Conservation (phyloP, 1,284 basidiomycete species). For the Melampsora americana region DNA sequence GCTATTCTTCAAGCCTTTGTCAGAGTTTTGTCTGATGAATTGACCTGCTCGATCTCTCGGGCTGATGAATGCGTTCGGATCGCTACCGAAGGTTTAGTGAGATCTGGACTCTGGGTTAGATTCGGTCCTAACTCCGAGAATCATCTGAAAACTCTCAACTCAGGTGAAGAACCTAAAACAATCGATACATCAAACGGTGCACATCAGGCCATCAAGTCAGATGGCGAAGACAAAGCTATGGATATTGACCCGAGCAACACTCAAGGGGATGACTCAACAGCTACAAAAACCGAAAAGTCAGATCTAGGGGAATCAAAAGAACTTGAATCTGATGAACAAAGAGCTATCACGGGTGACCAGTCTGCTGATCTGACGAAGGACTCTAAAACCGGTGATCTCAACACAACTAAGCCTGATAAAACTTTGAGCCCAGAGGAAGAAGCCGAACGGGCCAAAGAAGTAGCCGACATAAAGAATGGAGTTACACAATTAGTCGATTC, state of each 20-base stretch:
- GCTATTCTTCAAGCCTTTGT: conserved; percentile 49
- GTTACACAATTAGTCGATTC: conserved; percentile 32
- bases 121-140: background rate
- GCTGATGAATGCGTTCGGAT: conserved; percentile 51
- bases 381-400: background rate
- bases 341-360: background rate
- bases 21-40: conserved; percentile 46
- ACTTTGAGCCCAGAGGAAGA: background rate
- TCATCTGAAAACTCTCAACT: background rate
- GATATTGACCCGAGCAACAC: background rate
- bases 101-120: conserved; percentile 35
- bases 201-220: background rate
- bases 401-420: background rate
- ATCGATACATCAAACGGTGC: background rate
- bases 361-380: background rate
- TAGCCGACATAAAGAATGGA: conserved; percentile 27
- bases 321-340: background rate
- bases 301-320: background rate
- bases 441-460: conserved; percentile 2
- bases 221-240: background rate
- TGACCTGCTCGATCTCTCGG: conserved; percentile 48
- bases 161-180: background rate
- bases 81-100: conserved; percentile 49
- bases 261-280: background rate
- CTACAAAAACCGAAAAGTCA: background rate